Conservation (phyloP, 2,329 filamentous ascomycete genomes). For the Fusarium sp. region DNA sequence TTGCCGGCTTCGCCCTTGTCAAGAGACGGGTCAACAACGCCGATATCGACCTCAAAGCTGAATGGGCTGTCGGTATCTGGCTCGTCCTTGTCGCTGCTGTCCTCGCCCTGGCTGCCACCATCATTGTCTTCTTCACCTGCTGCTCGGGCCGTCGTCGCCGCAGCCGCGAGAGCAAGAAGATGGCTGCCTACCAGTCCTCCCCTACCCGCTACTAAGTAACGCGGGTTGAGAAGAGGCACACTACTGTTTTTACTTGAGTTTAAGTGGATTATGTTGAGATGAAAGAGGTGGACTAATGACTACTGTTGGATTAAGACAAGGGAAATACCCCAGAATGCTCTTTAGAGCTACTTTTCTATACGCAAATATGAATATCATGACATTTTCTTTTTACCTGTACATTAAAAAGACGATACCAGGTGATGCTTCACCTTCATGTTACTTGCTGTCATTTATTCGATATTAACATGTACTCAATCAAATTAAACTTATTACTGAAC, state of each 20-base stretch:
- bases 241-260: neutral
- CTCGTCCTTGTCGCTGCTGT: conserved; percentile 64
- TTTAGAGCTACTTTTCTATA: conserved; percentile 3
- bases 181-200: conserved; percentile 38
- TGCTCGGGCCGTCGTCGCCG: conserved; percentile 58
- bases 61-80: conserved; percentile 65
- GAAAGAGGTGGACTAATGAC: conserved; percentile 17
- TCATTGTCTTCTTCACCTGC: conserved; percentile 69
- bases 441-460: conserved; percentile 14
- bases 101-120: conserved; percentile 60
- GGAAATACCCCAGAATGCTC: neutral
- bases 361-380: conserved; percentile 30
- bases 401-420: conserved; percentile 4
- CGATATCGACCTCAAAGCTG: conserved; percentile 52
- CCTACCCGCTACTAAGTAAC: conserved; percentile 28
- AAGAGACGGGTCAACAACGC: conserved; percentile 61
- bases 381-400: conserved; percentile 6
- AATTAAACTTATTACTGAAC: neutral
- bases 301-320: conserved; percentile 13
- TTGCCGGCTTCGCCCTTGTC: conserved; percentile 63
- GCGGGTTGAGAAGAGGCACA: neutral
- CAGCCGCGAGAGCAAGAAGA: conserved; percentile 41
- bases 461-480: conserved; percentile 7
- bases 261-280: neutral
- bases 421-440: conserved; percentile 5